Evolutionary conservation across 345 rosid genomes (phyloP).

Genomic region (Ricinus communis): DNA sequence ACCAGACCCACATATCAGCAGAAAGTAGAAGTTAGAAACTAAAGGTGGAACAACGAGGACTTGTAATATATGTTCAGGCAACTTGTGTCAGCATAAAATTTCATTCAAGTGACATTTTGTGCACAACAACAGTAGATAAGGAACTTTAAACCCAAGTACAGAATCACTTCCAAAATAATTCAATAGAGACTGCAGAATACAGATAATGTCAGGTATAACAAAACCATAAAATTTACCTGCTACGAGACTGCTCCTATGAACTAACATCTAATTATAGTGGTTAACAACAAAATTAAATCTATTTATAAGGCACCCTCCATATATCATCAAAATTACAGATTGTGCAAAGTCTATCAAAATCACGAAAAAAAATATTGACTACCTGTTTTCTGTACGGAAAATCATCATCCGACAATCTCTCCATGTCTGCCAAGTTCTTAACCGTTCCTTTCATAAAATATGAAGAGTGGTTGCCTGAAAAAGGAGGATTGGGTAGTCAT

Average conservation of each 20-base stretch:
- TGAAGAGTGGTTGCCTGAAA: conserved; percentile 62
- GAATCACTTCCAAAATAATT: too few relatives aligned
- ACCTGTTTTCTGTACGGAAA: conserved; percentile 88
- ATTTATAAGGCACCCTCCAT: neutral
- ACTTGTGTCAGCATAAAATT: neutral
- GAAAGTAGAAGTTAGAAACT: conserved; percentile 16
- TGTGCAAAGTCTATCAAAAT: too few relatives aligned
- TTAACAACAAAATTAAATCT: neutral
- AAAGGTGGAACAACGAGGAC: conserved; percentile 1
- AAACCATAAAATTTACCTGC: neutral
- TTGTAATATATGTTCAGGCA: neutral
- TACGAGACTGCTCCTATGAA: neutral
- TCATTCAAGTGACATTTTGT: too few relatives aligned
- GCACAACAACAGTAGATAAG: neutral
- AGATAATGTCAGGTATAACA: neutral
- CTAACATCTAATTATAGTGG: neutral
- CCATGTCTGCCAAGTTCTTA: conserved; percentile 77
- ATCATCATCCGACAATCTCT: conserved; percentile 77
- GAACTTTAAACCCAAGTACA: neutral
- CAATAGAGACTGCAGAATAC: too few relatives aligned
- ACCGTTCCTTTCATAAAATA: conserved; percentile 80
- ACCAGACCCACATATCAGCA: conserved; percentile 22
- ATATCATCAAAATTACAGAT: neutral
- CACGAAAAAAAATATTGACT: conserved; percentile 4
- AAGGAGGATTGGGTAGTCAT: neutral